Evolutionary conservation across 2,329 filamentous ascomycete genomes (phyloP).

Genomic region (Penicillium sp.): DNA sequence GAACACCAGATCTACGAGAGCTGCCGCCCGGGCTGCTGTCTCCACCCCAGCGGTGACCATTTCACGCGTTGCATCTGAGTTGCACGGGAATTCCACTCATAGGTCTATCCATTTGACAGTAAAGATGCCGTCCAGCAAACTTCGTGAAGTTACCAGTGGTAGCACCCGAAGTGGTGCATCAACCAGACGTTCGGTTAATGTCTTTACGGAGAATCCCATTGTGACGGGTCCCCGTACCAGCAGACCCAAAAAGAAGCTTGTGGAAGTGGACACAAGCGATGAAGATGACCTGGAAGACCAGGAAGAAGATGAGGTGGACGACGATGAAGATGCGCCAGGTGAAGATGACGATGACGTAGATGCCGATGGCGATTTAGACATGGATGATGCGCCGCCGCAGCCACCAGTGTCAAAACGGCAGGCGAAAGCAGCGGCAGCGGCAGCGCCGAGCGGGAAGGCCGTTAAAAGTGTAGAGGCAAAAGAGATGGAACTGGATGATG

Average conservation of each 20-base stretch:
- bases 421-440: too few species aligned
- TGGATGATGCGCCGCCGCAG: constrained; percentile 41
- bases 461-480: constrained; percentile 42
- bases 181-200: constrained; percentile 36
- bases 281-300: constrained; percentile 43
- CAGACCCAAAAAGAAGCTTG: constrained; percentile 38
- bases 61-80: too few species aligned
- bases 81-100: too few species aligned
- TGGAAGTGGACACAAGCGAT: constrained; percentile 41
- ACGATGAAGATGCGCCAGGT: constrained; percentile 31
- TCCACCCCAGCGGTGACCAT: too few species aligned
- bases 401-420: too few species aligned
- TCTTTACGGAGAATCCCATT: constrained; percentile 41
- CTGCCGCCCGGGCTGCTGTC: too few species aligned
- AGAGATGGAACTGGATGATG: constrained; percentile 37
- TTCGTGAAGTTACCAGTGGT: constrained; percentile 40
- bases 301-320: constrained; percentile 35
- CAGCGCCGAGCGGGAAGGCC: too few species aligned
- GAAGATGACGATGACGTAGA: constrained; percentile 36
- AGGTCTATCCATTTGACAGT: constrained; percentile 42
- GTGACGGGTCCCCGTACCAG: constrained; percentile 40
- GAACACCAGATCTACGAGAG: constrained; percentile 32
- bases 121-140: constrained; percentile 43
- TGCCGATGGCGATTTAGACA: constrained; percentile 33
- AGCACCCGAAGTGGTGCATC: too few species aligned